These are phyloP conservation scores for Rubia peregrina DNA, from an alignment of 305 asterid species.

Conservation along the genomic window DNA sequence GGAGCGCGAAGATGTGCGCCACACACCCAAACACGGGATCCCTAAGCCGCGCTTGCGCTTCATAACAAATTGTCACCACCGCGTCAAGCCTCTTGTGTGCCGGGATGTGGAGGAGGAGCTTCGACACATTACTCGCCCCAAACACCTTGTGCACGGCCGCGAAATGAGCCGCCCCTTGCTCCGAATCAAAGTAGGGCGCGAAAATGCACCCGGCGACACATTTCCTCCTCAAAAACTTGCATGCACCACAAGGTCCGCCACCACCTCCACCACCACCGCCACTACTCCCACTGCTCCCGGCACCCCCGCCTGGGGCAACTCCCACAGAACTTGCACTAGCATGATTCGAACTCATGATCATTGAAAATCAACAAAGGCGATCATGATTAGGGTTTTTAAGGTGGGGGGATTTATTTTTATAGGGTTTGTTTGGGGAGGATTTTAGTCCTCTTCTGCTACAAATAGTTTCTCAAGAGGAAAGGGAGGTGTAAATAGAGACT, in stretches of 20 bases:
- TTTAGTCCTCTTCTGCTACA: background rate
- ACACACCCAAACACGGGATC: constrained; percentile 89
- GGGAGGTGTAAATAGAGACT: constrained; percentile 21
- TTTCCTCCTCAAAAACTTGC: constrained; percentile 87
- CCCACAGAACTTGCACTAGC: constrained; percentile 25
- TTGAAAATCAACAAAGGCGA: constrained; percentile 12
- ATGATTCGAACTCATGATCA: constrained; percentile 29
- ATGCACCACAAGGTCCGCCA: constrained; percentile 91
- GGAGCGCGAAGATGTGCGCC: constrained; percentile 72
- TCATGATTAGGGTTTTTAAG: constrained; percentile 18
- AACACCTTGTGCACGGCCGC: constrained; percentile 93
- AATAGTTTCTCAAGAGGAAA: background rate
- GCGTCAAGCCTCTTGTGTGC: constrained; percentile 66
- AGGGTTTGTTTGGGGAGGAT: constrained; percentile 26
- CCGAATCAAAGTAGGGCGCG: constrained; percentile 86
- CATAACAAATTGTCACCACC: constrained; percentile 73
- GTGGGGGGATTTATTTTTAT: constrained; percentile 6
- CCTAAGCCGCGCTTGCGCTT: constrained; percentile 78
- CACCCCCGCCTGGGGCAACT: constrained; percentile 9
- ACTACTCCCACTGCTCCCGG: constrained; percentile 24
- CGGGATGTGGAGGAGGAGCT: constrained; percentile 74
- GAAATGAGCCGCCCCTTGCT: constrained; percentile 89
- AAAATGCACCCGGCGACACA: constrained; percentile 77
- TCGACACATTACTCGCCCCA: constrained; percentile 88
- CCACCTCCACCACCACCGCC: constrained; percentile 30